Evolutionary conservation across 805 yeast genomes (phyloP).

Genomic region (Kazachstania kunashirensis): DNA sequence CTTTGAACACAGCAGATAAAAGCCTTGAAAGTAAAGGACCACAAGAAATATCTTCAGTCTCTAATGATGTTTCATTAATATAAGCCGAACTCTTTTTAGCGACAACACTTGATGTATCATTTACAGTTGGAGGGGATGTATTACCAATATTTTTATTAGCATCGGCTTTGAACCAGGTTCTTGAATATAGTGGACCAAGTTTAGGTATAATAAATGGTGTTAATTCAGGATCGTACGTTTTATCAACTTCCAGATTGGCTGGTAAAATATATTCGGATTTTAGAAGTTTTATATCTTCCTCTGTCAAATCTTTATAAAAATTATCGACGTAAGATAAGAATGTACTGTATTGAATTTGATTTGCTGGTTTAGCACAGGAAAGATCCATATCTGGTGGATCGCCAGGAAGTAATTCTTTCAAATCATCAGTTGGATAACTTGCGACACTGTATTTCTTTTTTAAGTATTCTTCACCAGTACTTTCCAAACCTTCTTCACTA

Average conservation of each 20-base stretch:
- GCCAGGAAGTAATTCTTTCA: conserved; percentile 75
- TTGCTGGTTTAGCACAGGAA: conserved; percentile 71
- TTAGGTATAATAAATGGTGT: conserved; percentile 78
- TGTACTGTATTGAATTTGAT: conserved; percentile 87
- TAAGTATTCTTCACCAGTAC: conserved; percentile 63
- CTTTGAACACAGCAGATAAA: conserved; percentile 59
- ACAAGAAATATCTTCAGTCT: conserved; percentile 67
- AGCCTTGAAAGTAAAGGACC: conserved; percentile 87
- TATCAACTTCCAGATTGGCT: conserved; percentile 30
- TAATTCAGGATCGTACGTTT: conserved; percentile 51
- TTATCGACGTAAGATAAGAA: conserved; percentile 80
- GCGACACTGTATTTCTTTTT: conserved; percentile 79
- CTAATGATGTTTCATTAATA: conserved; percentile 47
- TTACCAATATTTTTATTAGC: conserved; percentile 34
- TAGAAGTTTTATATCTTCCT: conserved; percentile 72
- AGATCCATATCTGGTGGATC: conserved; percentile 79
- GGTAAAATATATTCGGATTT: conserved; percentile 53
- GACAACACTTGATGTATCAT: conserved; percentile 33
- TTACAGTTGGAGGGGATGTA: conserved; percentile 38
- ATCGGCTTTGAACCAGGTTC: conserved; percentile 83
- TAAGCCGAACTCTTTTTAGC: conserved; percentile 55
- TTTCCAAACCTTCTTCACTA: conserved; percentile 52
- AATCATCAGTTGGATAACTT: conserved; percentile 74
- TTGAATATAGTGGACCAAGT: conserved; percentile 72
- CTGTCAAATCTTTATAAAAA: conserved; percentile 64